A percentile compares a stretch with the other conserved stretches of the same genome.
Conservation (phyloP, 169 alveolate species). For the Plasmodium blacklocki region DNA sequence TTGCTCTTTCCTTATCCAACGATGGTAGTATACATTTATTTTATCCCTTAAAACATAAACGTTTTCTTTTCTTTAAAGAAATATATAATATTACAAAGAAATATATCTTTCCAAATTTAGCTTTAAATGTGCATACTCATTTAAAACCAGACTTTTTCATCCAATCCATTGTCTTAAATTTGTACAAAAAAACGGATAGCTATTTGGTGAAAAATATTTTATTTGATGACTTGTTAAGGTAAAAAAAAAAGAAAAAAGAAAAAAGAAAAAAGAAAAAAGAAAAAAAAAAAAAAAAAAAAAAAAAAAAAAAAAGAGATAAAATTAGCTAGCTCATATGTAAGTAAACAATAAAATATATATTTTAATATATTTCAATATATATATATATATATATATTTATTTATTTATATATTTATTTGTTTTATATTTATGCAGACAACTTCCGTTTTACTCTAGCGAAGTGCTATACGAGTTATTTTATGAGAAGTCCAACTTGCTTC, state of each 20-base stretch:
- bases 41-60: constrained; percentile 14
- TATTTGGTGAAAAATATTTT: constrained; percentile 8
- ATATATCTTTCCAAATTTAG: constrained; percentile 48
- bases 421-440: constrained; percentile 28
- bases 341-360: neutral
- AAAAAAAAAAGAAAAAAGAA: neutral
- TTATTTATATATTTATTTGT: neutral
- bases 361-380: neutral
- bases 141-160: constrained; percentile 43
- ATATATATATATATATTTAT: neutral
- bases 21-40: constrained; percentile 39
- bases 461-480: constrained; percentile 43
- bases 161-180: constrained; percentile 32
- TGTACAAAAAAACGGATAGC: constrained; percentile 18
- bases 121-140: constrained; percentile 21
- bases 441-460: constrained; percentile 60
- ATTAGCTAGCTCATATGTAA: neutral
- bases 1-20: constrained; percentile 52
- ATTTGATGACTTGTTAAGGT: constrained; percentile 47
- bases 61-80: constrained; percentile 17
- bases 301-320: neutral
- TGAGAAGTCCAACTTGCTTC: constrained; percentile 29
- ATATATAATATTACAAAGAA: constrained; percentile 23
- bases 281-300: neutral
- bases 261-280: neutral